phyloP scores from a whole-genome alignment of 192 early-diverging fungal genomes.

The Backusella macrospora region DNA sequence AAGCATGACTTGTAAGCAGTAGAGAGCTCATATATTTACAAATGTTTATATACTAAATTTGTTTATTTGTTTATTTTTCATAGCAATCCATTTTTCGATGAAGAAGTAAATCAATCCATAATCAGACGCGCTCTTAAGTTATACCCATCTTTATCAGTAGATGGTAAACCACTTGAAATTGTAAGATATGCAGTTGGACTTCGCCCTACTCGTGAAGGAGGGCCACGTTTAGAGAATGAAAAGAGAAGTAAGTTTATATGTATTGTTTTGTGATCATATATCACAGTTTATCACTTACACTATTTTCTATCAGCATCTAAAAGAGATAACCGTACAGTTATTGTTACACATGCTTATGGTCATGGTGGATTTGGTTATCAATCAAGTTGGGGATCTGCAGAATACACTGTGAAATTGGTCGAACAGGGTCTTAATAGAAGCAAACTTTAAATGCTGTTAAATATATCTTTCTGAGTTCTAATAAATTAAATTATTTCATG shows the following conservation, averaged over 20 bases:
- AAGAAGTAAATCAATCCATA: conserved; percentile 49
- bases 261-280: not conserved
- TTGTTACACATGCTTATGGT: conserved; percentile 67
- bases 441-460: not conserved
- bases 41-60: conserved; percentile 8
- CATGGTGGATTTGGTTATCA: conserved; percentile 67
- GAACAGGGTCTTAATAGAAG: conserved; percentile 26
- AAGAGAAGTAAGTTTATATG: conserved; percentile 32
- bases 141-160: conserved; percentile 46
- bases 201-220: conserved; percentile 55
- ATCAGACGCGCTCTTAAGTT: conserved; percentile 39
- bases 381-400: conserved; percentile 62
- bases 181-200: conserved; percentile 54
- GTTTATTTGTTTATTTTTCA: too few species aligned
- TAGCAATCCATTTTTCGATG: conserved; percentile 33
- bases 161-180: conserved; percentile 28
- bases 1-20: conserved; percentile 35
- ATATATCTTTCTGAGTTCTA: not conserved
- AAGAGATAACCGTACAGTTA: conserved; percentile 24
- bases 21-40: not conserved
- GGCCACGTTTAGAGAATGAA: conserved; percentile 54
- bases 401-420: conserved; percentile 46
- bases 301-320: conserved; percentile 14
- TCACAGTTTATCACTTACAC: not conserved
- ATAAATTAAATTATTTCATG: conserved; percentile 8